These are phyloP conservation scores for Penicillium concentricum DNA, from an alignment of 2,329 filamentous ascomycete genomes.

Conservation along the genomic window DNA sequence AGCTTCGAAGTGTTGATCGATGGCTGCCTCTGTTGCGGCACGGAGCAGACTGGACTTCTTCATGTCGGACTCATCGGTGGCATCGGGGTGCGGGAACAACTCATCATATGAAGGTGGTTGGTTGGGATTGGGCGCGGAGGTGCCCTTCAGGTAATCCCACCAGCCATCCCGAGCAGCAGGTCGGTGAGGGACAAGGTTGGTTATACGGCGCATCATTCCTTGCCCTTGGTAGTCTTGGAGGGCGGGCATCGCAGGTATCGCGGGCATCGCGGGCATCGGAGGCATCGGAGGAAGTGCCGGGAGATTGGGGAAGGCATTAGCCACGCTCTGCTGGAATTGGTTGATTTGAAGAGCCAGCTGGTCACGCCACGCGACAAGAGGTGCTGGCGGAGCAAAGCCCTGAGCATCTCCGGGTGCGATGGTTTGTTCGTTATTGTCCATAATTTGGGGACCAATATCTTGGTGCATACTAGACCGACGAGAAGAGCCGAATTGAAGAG, in stretches of 20 bases:
- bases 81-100: conserved; percentile 60
- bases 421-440: conserved; percentile 26
- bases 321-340: conserved; percentile 71
- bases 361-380: conserved; percentile 69
- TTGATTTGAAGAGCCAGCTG: conserved; percentile 72
- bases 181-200: conserved; percentile 69
- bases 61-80: conserved; percentile 36
- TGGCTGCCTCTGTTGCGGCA: conserved; percentile 45
- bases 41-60: conserved; percentile 46
- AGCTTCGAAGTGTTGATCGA: conserved; percentile 47
- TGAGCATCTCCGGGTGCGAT: conserved; percentile 28
- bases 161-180: conserved; percentile 56
- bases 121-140: conserved; percentile 46
- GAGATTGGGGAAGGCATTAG: conserved; percentile 64
- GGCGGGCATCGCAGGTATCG: conserved; percentile 60
- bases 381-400: conserved; percentile 55
- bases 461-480: conserved; percentile 39
- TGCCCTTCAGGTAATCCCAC: conserved; percentile 65
- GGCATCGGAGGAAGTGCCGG: conserved; percentile 59
- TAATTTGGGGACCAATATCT: conserved; percentile 28
- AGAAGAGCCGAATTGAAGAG: conserved; percentile 31
- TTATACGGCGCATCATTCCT: conserved; percentile 70
- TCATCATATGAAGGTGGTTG: conserved; percentile 77
- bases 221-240: conserved; percentile 73
- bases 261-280: conserved; percentile 51